Evolutionary conservation across 2,329 filamentous ascomycete species (phyloP), one percentile per base, ranked within the genome.

Genomic region (Hypoxylon sp.): DNA sequence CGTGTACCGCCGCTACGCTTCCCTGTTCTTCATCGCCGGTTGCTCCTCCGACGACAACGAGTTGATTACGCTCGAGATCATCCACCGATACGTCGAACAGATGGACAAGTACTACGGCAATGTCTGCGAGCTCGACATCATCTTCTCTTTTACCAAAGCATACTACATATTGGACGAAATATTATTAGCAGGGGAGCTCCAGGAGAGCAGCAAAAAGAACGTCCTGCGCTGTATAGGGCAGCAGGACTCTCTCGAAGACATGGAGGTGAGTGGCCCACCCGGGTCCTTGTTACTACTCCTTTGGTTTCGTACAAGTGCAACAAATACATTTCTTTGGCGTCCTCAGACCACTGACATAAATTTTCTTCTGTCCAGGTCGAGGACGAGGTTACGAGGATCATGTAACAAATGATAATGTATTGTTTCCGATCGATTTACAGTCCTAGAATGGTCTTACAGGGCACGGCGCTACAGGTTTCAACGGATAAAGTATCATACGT

Each of bases 51-150:
- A 94, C 71, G 96, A 99, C 83, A 99, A 99, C 83, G 96, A 99
- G 80, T 86, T 99, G 78, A 98, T 98, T 80, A 97, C 94, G 24
- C 93, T 99, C 79, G 96, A 99, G 82, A 94, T 99, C 79, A 97
- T 99, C 77, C 96, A 99, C 82, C 94, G 96, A 83, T 99, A 99
- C 81, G 96, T 99, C 79, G 96, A 99, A 83, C 96, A 99, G 84
- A 99, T 99, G 96, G 96, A 99, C 87, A 99, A 99, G 82, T 99
- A 99, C 85, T 99, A 98, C 82, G 96, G 96, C 81, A 99, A 99
- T 81, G 96, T 99, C 67, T 99, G 96, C 90, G 96, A 99, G 84
- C 89, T 99, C 72, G 94, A 98, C 81, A 98, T 98, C 83, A 99
- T 99, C 81, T 99, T 99, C 88, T 98, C 97, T 80, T 99, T 99